phyloP scores from a whole-genome alignment of 2,329 filamentous ascomycete species.

The Aureobasidium leucospermi region DNA sequence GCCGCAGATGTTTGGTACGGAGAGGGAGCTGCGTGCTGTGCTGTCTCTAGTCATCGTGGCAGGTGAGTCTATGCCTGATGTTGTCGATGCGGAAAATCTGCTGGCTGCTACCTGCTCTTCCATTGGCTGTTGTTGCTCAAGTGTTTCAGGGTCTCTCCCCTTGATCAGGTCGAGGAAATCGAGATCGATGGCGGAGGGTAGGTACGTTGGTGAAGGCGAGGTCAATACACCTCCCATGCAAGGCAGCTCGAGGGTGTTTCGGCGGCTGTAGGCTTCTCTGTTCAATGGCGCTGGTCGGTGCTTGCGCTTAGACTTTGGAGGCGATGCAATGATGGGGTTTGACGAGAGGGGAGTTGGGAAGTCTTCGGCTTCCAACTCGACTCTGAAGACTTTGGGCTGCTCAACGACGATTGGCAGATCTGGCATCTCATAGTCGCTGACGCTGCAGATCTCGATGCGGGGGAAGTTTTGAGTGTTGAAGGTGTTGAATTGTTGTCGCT shows the following conservation, averaged over 20 bases:
- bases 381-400: background rate
- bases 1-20: background rate
- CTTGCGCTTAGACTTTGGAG: background rate
- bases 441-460: background rate
- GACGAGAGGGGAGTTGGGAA: background rate
- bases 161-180: background rate
- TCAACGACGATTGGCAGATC: background rate
- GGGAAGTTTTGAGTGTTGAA: slow-evolving; percentile 7
- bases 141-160: background rate
- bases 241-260: background rate
- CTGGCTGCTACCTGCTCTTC: background rate
- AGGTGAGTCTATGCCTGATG: background rate
- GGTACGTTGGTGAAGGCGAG: slow-evolving; percentile 2
- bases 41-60: background rate
- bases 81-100: background rate
- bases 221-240: background rate
- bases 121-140: background rate
- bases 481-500: background rate
- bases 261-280: background rate
- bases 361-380: background rate
- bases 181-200: background rate
- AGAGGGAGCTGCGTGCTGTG: background rate
- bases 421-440: background rate
- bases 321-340: background rate
- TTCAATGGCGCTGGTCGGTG: slow-evolving; percentile 4